phyloP scores from a whole-genome alignment of 768 basidiomycete genomes.

The Lentinus brumalis region DNA sequence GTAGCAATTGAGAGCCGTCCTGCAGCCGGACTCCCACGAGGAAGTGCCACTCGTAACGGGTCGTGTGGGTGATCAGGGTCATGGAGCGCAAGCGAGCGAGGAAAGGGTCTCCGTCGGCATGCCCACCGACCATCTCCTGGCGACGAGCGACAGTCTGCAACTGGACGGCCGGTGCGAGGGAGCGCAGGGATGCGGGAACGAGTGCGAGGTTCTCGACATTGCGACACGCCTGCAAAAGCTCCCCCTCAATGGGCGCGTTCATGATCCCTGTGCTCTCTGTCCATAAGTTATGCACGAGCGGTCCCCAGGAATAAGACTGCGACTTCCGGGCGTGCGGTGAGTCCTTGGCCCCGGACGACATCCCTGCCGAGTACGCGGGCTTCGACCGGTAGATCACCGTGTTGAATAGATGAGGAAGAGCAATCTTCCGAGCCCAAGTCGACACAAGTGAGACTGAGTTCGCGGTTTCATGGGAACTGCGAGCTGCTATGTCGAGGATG shows the following conservation, averaged over 20 bases:
- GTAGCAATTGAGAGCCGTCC: slow-evolving; percentile 14
- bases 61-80: slow-evolving; percentile 26
- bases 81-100: slow-evolving; percentile 15
- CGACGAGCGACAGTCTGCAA: neutral
- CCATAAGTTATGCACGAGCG: slow-evolving; percentile 27
- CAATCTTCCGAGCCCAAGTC: slow-evolving; percentile 23
- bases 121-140: neutral
- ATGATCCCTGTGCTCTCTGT: slow-evolving; percentile 22
- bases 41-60: slow-evolving; percentile 26
- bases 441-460: slow-evolving; percentile 22
- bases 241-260: slow-evolving; percentile 18
- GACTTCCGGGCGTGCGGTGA: slow-evolving; percentile 2
- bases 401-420: slow-evolving; percentile 23
- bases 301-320: slow-evolving; percentile 10
- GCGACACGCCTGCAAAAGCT: slow-evolving; percentile 21
- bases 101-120: slow-evolving; percentile 1
- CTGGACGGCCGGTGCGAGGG: slow-evolving; percentile 15
- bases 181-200: slow-evolving; percentile 20
- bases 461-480: slow-evolving; percentile 16
- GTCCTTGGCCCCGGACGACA: slow-evolving; percentile 7
- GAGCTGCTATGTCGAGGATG: slow-evolving; percentile 24
- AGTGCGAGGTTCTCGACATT: slow-evolving; percentile 26
- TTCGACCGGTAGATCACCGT: slow-evolving; percentile 19
- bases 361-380: slow-evolving; percentile 7
- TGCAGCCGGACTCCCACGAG: slow-evolving; percentile 14